phyloP scores from a whole-genome alignment of 768 basidiomycete species.

The Lactarius psammicola region DNA sequence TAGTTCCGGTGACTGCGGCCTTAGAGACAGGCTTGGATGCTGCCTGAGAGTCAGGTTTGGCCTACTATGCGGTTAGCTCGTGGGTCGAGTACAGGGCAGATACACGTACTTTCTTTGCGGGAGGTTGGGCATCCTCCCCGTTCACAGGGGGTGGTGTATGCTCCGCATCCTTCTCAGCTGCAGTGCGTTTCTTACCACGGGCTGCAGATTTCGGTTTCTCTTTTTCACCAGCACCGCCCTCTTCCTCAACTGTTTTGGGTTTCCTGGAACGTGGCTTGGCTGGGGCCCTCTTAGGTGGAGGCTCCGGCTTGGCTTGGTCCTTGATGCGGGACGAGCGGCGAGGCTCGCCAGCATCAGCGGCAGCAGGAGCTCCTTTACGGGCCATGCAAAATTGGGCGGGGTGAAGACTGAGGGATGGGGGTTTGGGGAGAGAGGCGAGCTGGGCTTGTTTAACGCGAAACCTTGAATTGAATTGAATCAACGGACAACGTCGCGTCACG shows the following conservation, averaged over 20 bases:
- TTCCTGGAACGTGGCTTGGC: constrained; percentile 60
- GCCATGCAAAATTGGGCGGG: constrained; percentile 49
- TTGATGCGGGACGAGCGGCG: constrained; percentile 78
- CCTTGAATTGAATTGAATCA: constrained; percentile 29
- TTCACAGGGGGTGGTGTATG: constrained; percentile 40
- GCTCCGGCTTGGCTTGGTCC: constrained; percentile 58
- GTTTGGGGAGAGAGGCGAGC: constrained; percentile 26
- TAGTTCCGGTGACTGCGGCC: constrained; percentile 37
- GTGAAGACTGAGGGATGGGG: constrained; percentile 23
- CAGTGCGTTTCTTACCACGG: constrained; percentile 54
- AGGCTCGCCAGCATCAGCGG: constrained; percentile 48
- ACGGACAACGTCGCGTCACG: constrained; percentile 16
- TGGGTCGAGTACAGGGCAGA: constrained; percentile 17
- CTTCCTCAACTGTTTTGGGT: constrained; percentile 38
- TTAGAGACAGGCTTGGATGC: constrained; percentile 39
- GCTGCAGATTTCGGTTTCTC: constrained; percentile 46
- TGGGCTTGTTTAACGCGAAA: constrained; percentile 30
- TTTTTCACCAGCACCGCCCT: constrained; percentile 35
- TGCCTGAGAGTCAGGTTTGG: constrained; percentile 25
- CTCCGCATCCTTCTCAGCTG: constrained; percentile 43
- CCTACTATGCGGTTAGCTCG: constrained; percentile 9
- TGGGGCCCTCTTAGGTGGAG: constrained; percentile 55
- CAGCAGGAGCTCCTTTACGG: constrained; percentile 59
- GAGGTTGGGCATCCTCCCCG: constrained; percentile 46
- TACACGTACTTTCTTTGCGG: constrained; percentile 61